Evolutionary conservation across 176 grass and related monocot genomes (phyloP).

Genomic region (Aegilops speltoides): DNA sequence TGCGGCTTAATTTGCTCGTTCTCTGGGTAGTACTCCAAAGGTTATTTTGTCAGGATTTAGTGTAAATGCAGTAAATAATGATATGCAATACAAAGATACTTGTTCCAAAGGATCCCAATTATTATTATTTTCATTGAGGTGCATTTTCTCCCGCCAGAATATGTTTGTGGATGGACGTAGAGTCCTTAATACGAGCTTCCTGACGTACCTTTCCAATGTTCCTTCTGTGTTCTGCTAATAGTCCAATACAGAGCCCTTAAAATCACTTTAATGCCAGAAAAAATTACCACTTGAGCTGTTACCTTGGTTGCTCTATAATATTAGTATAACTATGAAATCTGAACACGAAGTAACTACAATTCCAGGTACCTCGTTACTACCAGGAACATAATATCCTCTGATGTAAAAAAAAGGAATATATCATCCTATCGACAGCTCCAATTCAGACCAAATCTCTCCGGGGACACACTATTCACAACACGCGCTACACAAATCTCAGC

Average conservation of each 20-base stretch:
- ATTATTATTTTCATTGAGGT: neutral
- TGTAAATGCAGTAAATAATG: constrained; percentile 45
- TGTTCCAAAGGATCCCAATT: neutral
- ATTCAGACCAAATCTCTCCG: neutral
- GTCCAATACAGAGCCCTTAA: neutral
- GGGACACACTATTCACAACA: constrained; percentile 4
- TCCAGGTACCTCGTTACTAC: neutral
- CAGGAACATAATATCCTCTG: neutral
- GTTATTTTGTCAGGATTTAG: constrained; percentile 18
- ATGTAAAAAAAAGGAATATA: neutral
- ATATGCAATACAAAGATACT: neutral
- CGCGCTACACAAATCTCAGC: neutral
- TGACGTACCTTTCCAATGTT: neutral
- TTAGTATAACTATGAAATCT: too few relatives aligned
- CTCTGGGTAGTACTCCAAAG: neutral
- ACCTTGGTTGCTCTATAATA: neutral
- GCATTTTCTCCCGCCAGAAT: neutral
- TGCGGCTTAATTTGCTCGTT: constrained; percentile 5
- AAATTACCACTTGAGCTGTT: neutral
- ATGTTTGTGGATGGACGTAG: neutral
- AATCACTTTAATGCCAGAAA: neutral
- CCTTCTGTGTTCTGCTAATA: neutral
- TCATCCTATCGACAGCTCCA: neutral
- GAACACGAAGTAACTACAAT: neutral
- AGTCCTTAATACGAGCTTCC: neutral